Base-by-base conservation (phyloP, 805 yeast genomes). In the Schizosaccharomyces japonicus region DNA sequence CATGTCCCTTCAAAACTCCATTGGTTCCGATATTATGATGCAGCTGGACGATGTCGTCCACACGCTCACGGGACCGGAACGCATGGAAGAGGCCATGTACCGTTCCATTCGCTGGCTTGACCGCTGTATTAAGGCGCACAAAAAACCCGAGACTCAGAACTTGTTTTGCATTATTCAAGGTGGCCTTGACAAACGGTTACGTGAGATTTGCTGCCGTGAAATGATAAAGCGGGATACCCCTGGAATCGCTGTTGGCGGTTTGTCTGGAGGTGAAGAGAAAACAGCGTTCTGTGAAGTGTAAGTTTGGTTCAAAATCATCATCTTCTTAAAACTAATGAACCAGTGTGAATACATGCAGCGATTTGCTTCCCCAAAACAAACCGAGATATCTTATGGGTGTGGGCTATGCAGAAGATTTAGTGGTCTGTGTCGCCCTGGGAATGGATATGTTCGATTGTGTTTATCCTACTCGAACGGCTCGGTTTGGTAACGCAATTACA, bases 341-440 rank as follows among this genome's bases (percentile, higher is more conserved):
- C 21, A 53, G 55, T 13, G 70, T 66, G 2, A 47, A 54, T 7
- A 53, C 57, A 2, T 66, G 70, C 50, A 66, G 70, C 0, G 66
- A 61, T 32, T 51, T 63, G 11, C 56, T 66, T 5, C 70, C 70
- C 8, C 57, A 59, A 33, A 50, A 57, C 49, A 66, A 66, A 53
- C 70, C 70, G 0, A 57, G 67, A 17, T 66, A 66, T 51, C 64
- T 67, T 52, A 66, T 66, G 70, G 70, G 70, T 13, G 68, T 66
- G 4, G 70, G 70, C 15, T 66, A 66, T 48, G 70, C 70, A 5
- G 70, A 66, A 50, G 70, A 66, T 50, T 54, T 66, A 51, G 65
- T 66, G 4, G 70, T 66, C 5, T 60, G 66, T 1, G 70, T 66
- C 4, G 70, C 70, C 1, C 57, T 66, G 34, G 70, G 70, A 1